Conservation (phyloP, 2,329 filamentous ascomycete species). For the Fusarium sp. region DNA sequence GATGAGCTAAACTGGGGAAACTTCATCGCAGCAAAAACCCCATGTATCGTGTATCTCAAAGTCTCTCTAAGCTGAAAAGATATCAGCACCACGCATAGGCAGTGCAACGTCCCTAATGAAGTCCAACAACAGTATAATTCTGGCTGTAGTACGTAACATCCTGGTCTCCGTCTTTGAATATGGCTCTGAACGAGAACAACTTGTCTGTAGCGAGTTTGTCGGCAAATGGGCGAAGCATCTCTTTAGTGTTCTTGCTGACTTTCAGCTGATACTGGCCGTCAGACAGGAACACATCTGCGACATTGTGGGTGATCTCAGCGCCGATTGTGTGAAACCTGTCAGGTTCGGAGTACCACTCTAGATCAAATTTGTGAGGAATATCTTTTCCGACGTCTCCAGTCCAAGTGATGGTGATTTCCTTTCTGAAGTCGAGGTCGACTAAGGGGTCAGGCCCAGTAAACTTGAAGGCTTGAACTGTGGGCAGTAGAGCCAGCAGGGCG, state of each 20-base stretch:
- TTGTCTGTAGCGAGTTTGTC: background rate
- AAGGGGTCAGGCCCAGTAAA: constrained; percentile 7
- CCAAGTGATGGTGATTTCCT: constrained; percentile 6
- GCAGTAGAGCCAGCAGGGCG: background rate
- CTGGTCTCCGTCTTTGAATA: background rate
- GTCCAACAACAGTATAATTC: constrained; percentile 1
- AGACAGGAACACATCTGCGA: background rate
- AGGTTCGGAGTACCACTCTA: background rate
- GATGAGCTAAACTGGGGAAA: background rate
- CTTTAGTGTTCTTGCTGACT: background rate
- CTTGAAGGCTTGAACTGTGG: background rate
- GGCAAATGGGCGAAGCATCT: background rate
- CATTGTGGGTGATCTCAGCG: background rate
- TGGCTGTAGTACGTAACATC: background rate
- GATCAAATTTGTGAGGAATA: background rate
- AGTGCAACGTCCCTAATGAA: background rate
- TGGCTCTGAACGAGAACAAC: background rate
- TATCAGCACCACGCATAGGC: too few relatives aligned
- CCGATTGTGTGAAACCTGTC: background rate
- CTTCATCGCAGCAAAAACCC: background rate
- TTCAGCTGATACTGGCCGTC: background rate
- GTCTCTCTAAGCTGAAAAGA: background rate
- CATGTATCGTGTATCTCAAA: background rate
- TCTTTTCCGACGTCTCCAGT: background rate
- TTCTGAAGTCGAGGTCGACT: background rate